Conservation (phyloP, 2,329 filamentous ascomycete species). For the Diaporthe aspalathi region DNA sequence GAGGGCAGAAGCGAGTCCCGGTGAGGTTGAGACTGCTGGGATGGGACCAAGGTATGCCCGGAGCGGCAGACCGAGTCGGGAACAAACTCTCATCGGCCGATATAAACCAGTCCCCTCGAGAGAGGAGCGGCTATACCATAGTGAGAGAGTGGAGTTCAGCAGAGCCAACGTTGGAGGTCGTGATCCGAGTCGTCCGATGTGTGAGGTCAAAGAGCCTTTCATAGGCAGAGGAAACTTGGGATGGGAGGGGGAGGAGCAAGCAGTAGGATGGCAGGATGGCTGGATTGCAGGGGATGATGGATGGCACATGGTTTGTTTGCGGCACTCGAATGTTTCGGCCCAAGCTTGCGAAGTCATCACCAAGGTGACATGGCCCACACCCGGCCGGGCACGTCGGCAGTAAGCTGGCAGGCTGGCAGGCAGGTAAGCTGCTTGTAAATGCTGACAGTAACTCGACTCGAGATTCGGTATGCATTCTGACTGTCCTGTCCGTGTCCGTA, state of each 20-base stretch:
- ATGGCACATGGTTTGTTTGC: slow-evolving; percentile 25
- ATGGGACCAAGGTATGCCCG: background rate
- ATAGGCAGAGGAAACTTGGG: slow-evolving; percentile 9
- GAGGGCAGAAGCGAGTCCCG: slow-evolving; percentile 24
- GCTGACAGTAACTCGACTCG: background rate
- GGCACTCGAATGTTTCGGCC: slow-evolving; percentile 28
- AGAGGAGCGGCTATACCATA: slow-evolving; percentile 1
- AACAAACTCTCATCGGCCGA: slow-evolving; percentile 14
- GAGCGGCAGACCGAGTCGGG: background rate
- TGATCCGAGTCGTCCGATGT: slow-evolving; percentile 10
- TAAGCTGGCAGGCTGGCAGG: background rate
- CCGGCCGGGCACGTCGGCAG: background rate
- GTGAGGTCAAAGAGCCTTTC: slow-evolving; percentile 7
- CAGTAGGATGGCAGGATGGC: background rate
- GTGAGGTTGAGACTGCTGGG: background rate
- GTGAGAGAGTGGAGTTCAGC: too few species aligned
- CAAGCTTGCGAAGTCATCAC: slow-evolving; percentile 15
- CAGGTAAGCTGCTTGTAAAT: background rate
- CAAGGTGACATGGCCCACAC: slow-evolving; percentile 23
- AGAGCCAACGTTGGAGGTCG: background rate
- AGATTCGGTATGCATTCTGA: background rate
- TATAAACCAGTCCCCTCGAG: too few species aligned
- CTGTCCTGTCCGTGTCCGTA: background rate
- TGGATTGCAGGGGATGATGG: slow-evolving; percentile 1
- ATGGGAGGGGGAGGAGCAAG: slow-evolving; percentile 9